phyloP scores from a whole-genome alignment of 441 rosid species.

The Arabidopsis hybrid region DNA sequence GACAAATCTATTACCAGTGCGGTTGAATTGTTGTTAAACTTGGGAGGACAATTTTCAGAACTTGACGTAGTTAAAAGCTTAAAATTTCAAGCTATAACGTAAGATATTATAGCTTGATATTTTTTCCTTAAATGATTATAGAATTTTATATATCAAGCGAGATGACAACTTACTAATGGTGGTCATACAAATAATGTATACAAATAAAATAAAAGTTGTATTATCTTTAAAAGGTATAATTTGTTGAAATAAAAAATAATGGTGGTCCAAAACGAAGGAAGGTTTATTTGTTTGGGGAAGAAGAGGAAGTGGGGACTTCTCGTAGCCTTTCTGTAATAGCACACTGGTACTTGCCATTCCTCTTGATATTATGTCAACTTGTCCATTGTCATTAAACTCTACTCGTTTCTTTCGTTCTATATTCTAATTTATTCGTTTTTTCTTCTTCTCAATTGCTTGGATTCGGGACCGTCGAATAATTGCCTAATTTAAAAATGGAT shows the following conservation, averaged over 20 bases:
- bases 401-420: too few relatives aligned
- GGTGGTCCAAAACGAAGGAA: conserved; percentile 34
- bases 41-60: not conserved
- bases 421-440: too few relatives aligned
- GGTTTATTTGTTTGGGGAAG: conserved; percentile 20
- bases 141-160: not conserved
- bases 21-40: conserved; percentile 21
- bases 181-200: not conserved
- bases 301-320: conserved; percentile 26
- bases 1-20: not conserved
- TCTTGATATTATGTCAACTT: conserved; percentile 29
- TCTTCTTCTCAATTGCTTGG: too few relatives aligned
- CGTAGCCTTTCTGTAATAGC: conserved; percentile 32
- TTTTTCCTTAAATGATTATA: too few relatives aligned
- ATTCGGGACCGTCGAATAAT: too few relatives aligned
- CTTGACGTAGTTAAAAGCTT: not conserved
- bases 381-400: conserved; percentile 15
- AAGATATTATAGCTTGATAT: too few relatives aligned
- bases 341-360: conserved; percentile 35
- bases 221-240: not conserved
- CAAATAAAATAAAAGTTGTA: not conserved
- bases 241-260: not conserved
- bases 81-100: too few relatives aligned
- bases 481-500: too few relatives aligned
- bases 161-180: conserved; percentile 18